These are phyloP conservation scores for Chrysoporthe cubensis DNA, from an alignment of 2,329 filamentous ascomycete genomes.

Conservation along the genomic window DNA sequence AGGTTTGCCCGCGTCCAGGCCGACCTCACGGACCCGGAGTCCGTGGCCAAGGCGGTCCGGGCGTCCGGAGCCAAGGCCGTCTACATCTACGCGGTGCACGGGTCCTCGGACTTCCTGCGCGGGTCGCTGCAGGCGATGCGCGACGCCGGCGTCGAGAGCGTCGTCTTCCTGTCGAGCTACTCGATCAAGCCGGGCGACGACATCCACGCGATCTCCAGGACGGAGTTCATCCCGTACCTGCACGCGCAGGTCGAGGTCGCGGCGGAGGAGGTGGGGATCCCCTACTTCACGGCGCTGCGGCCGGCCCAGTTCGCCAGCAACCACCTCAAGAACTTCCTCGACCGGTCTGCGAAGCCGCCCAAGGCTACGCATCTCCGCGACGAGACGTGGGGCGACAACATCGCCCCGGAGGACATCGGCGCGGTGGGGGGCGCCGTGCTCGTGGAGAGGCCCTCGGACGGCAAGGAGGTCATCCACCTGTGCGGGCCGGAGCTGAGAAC, in stretches of 20 bases:
- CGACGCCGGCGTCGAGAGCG: conserved; percentile 47
- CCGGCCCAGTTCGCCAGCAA: conserved; percentile 52
- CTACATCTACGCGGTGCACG: conserved; percentile 49
- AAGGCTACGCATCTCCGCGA: conserved; percentile 36
- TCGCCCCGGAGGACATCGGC: conserved; percentile 51
- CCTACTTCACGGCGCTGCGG: conserved; percentile 42
- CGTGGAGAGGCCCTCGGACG: conserved; percentile 36
- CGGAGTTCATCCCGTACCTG: conserved; percentile 41
- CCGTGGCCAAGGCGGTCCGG: conserved; percentile 45
- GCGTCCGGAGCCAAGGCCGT: conserved; percentile 48
- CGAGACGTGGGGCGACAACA: conserved; percentile 44
- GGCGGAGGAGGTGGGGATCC: conserved; percentile 46
- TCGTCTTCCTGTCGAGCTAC: conserved; percentile 48
- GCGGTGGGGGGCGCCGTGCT: conserved; percentile 45
- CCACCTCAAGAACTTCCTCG: conserved; percentile 28
- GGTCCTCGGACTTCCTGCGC: conserved; percentile 44
- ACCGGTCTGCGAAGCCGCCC: conserved; percentile 30
- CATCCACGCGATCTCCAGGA: conserved; percentile 33
- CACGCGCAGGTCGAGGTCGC: conserved; percentile 51
- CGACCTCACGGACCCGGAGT: conserved; percentile 48
- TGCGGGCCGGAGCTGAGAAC: conserved; percentile 43
- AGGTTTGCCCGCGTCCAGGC: conserved; percentile 37
- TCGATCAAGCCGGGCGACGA: conserved; percentile 36
- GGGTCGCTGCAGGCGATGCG: conserved; percentile 47
- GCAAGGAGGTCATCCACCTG: conserved; percentile 40